Percentiles rank a stretch among this genome's conserved stretches.
These are phyloP conservation scores for Bipolaris oryzae DNA, from an alignment of 2,329 filamentous ascomycete species.

Conservation along the genomic window DNA sequence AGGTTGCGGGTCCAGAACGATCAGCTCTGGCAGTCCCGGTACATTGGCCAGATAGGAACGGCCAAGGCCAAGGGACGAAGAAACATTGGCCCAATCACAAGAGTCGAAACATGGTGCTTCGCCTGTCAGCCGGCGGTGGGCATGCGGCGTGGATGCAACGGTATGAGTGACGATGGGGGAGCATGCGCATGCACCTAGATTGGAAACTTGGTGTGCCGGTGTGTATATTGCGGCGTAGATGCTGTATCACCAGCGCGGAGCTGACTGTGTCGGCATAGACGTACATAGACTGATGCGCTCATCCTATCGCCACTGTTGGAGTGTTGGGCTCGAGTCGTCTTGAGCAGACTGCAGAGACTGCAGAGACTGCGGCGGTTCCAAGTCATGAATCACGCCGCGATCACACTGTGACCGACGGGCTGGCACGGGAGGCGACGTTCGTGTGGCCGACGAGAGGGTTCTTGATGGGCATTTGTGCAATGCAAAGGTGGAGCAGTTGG, in stretches of 20 bases:
- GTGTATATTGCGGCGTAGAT: conserved; percentile 20
- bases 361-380: conserved; percentile 9
- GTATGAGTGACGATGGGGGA: conserved; percentile 19
- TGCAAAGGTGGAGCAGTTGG: conserved; percentile 29
- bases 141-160: conserved; percentile 21
- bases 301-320: neutral
- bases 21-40: conserved; percentile 16
- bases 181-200: conserved; percentile 9
- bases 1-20: conserved; percentile 4
- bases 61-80: conserved; percentile 24
- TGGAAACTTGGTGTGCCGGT: neutral
- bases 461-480: conserved; percentile 1
- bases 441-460: conserved; percentile 3
- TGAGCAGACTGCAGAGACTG: too few relatives aligned
- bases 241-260: conserved; percentile 2
- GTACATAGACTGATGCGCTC: neutral
- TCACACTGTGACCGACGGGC: conserved; percentile 37
- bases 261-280: conserved; percentile 16
- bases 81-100: conserved; percentile 27
- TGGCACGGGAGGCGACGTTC: conserved; percentile 19
- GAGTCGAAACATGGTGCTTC: conserved; percentile 6
- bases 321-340: neutral
- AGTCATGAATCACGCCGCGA: conserved; percentile 28
- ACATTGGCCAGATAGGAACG: conserved; percentile 9
- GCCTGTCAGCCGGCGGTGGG: neutral